phyloP scores from a whole-genome alignment of 192 early-diverging fungal species.

The Backusella sp. region DNA sequence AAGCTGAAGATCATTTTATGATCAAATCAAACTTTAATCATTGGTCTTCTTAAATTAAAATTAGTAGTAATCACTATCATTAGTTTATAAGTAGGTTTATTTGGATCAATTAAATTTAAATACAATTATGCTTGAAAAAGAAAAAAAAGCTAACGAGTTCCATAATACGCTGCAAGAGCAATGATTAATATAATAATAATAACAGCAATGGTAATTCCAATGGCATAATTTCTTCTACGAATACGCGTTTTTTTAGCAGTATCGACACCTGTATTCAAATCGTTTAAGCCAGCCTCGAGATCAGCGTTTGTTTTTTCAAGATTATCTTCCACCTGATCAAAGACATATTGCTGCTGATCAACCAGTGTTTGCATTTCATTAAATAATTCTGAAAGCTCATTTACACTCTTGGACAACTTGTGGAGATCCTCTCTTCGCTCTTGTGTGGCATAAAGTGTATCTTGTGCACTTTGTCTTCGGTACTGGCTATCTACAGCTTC shows the following conservation, averaged over 20 bases:
- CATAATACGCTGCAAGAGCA: constrained; percentile 21
- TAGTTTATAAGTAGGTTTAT: not conserved
- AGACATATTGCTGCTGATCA: constrained; percentile 35
- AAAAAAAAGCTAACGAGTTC: not conserved
- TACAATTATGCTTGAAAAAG: not conserved
- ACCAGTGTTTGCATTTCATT: constrained; percentile 64
- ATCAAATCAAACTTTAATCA: not conserved
- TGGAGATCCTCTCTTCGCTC: constrained; percentile 59
- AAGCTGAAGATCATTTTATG: not conserved
- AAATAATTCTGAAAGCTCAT: constrained; percentile 58
- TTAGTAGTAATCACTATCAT: not conserved
- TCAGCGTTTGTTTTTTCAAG: constrained; percentile 52
- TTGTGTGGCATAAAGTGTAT: constrained; percentile 58
- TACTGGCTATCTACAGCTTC: constrained; percentile 45
- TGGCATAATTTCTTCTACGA: constrained; percentile 57
- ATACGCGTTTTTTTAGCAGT: constrained; percentile 43
- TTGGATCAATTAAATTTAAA: not conserved
- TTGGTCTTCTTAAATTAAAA: not conserved
- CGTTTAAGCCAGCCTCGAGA: constrained; percentile 57
- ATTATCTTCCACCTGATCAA: constrained; percentile 23
- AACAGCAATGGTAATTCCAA: constrained; percentile 30
- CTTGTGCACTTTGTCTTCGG: constrained; percentile 32
- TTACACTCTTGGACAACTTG: constrained; percentile 49
- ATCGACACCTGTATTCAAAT: constrained; percentile 51
- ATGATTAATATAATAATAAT: constrained; percentile 46